Conservation (phyloP, 106 monocot species). For the Apostasia shenzhenica region DNA sequence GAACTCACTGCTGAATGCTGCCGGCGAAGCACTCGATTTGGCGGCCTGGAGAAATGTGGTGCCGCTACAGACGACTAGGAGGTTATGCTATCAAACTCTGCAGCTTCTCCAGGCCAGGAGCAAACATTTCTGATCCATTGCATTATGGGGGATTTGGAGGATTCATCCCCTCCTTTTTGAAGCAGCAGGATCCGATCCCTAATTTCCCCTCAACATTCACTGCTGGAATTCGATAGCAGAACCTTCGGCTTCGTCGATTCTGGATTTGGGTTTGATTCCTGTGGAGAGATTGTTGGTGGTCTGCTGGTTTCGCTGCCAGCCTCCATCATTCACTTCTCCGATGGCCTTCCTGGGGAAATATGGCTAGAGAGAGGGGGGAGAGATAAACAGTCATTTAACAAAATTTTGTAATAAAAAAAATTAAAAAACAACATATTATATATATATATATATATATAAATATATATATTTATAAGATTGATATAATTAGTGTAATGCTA, state of each 20-base stretch:
- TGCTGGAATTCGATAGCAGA: conserved; percentile 8
- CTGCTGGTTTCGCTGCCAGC: neutral
- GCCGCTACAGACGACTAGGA: conserved; percentile 53
- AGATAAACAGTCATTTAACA: no score
- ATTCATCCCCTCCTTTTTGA: conserved; percentile 15
- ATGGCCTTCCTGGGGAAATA: no score
- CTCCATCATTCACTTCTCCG: neutral
- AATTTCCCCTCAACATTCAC: neutral
- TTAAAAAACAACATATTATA: no score
- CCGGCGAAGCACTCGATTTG: conserved; percentile 7
- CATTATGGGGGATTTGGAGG: conserved; percentile 61
- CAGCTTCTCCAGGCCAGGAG: conserved; percentile 33
- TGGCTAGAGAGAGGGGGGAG: no score
- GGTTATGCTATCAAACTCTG: conserved; percentile 34
- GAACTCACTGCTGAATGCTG: conserved; percentile 1
- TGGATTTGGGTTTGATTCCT: conserved; percentile 31
- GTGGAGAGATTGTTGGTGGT: conserved; percentile 6
- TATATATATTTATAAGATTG: no score
- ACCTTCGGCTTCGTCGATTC: conserved; percentile 29
- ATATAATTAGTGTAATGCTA: no score
- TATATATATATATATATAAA: no score
- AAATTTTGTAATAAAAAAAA: no score
- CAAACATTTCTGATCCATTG: conserved; percentile 74
- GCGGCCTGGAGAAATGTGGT: conserved; percentile 20
- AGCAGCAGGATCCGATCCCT: conserved; percentile 13